A percentile compares a stretch with the other conserved stretches of the same genome.
Conservation (phyloP, 2,329 filamentous ascomycete genomes). For the Monosporascus sp. region DNA sequence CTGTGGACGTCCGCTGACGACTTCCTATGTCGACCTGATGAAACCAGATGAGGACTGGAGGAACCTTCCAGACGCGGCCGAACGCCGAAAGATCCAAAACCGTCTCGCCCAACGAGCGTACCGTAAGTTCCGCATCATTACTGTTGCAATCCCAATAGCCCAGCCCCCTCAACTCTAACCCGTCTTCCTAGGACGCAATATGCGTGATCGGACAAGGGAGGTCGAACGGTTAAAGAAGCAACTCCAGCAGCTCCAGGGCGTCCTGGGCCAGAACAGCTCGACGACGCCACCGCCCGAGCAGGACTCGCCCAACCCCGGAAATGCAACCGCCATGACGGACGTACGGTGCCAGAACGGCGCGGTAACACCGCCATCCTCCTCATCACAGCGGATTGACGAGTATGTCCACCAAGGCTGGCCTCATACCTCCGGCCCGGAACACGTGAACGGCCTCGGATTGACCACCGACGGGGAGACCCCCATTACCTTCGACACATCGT, state of each 20-base stretch:
- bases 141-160: neutral
- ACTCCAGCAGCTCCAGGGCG: constrained; percentile 25
- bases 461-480: constrained; percentile 19
- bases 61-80: constrained; percentile 26
- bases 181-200: constrained; percentile 21
- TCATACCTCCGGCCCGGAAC: constrained; percentile 15
- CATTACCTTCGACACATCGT: constrained; percentile 18
- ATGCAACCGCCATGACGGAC: constrained; percentile 17
- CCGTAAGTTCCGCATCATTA: constrained; percentile 15
- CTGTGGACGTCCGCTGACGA: constrained; percentile 26
- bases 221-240: constrained; percentile 29
- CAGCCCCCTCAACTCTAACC: constrained; percentile 2
- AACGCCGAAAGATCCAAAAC: constrained; percentile 30
- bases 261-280: constrained; percentile 18
- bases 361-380: constrained; percentile 11
- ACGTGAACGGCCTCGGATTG: constrained; percentile 20
- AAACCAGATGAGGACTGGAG: constrained; percentile 30
- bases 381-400: constrained; percentile 18
- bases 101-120: constrained; percentile 29
- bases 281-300: constrained; percentile 24
- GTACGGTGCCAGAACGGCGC: constrained; percentile 12
- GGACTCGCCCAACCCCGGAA: constrained; percentile 18
- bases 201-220: constrained; percentile 27
- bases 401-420: constrained; percentile 23
- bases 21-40: constrained; percentile 28